Percentiles rank a stretch among this genome's conserved stretches.
phyloP scores from a whole-genome alignment of 768 basidiomycete species.

The Leccinum sublutescens region DNA sequence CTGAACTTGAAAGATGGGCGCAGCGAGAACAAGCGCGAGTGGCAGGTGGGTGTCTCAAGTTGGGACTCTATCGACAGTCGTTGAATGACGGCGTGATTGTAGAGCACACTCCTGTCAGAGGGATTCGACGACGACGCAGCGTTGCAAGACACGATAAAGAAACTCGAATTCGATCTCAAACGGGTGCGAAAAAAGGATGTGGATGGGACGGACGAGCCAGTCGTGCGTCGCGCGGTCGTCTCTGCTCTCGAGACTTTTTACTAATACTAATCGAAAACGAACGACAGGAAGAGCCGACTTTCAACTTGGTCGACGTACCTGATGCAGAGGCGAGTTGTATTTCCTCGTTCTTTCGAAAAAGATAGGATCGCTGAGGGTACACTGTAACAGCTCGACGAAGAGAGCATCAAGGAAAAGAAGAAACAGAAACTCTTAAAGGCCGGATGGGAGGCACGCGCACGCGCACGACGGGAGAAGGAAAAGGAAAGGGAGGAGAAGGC shows the following conservation, averaged over 20 bases:
- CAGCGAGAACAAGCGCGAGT: conserved; percentile 66
- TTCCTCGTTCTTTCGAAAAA: neutral
- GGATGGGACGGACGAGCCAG: conserved; percentile 64
- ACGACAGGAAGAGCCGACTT: conserved; percentile 73
- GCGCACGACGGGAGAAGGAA: conserved; percentile 84
- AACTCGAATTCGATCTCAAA: conserved; percentile 76
- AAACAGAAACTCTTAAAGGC: conserved; percentile 92
- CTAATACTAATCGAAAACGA: neutral
- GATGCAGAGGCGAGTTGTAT: conserved; percentile 68
- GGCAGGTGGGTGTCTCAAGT: conserved; percentile 48
- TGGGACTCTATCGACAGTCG: neutral
- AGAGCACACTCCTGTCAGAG: conserved; percentile 63
- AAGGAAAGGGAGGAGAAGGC: conserved; percentile 69
- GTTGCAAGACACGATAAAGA: conserved; percentile 81
- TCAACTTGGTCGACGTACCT: conserved; percentile 88
- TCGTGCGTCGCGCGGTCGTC: conserved; percentile 32
- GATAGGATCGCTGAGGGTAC: neutral
- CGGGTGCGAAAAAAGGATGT: conserved; percentile 79
- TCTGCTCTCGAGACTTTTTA: neutral
- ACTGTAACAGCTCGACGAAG: conserved; percentile 73
- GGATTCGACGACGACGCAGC: conserved; percentile 77
- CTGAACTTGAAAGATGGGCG: conserved; percentile 62
- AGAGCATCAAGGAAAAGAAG: conserved; percentile 89
- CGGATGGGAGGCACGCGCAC: conserved; percentile 86
- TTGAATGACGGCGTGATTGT: neutral